Evolutionary conservation across 495 filamentous ascomycete genomes (phyloP), one percentile per base, ranked within the genome.

Genomic region (Saxophila tyrrhenica): DNA sequence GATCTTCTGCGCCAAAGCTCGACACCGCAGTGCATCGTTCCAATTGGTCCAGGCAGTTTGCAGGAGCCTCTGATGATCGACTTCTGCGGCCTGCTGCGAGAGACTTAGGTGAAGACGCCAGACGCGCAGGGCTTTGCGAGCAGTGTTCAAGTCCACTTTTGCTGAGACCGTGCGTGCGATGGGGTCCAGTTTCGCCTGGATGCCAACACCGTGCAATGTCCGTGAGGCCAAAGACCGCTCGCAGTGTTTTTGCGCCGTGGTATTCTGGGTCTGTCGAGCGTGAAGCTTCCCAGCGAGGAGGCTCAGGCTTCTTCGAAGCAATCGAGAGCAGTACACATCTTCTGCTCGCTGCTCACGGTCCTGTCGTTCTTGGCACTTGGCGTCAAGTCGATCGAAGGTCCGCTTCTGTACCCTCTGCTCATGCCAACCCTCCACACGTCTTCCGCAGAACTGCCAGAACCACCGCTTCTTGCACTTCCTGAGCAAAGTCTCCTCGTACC

Each of bases 1-100:
- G 45, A 83, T 78, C 21, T 70, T 74, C 16, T 67, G 67, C 32
- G 63, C 68, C 3, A 85, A 66, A 1, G 73, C 74, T 55, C 75
- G 67, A 51, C 73, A 77, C 13, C 82, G 79, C 29, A 83, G 70
- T 16, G 68, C 73, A 66, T 85, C 80, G 52, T 84, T 85, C 84
- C 84, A 88, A 13, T 71, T 62, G 1, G 78, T 79, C 74, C 76
- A 83, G 9, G 78, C 68, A 61, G 79, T 81, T 25, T 75, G 74
- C 43, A 83, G 56, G 35, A 81, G 63, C 39, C 80, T 72, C 54
- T 68, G 52, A 23, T 66, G 73, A 58, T 84, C 72, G 41, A 82
- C 67, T 35, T 72, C 67, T 15, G 68, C 61, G n/a, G 84, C 83
- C 62, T 77, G 73, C n/a, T 70, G 67, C 23, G 73, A 64, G 51